Base-by-base conservation (phyloP, 164 flowering plant genomes). In the Amborella trichopoda region DNA sequence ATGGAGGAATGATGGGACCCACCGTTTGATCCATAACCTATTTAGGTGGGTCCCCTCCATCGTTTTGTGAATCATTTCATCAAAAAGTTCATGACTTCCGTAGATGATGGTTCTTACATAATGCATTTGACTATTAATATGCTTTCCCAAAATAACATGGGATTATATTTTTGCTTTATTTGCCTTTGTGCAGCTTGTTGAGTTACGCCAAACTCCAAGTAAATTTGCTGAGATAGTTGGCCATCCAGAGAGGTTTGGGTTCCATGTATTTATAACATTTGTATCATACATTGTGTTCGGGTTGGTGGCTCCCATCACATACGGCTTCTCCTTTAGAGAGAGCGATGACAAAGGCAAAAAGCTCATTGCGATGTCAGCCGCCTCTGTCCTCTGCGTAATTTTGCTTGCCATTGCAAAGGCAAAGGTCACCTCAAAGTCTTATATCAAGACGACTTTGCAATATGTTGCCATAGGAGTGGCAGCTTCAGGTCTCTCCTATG, bases 221-320 rank as follows among this genome's bases (percentile, higher is more conserved):
- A 17, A 2, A 37, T 37, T n/a, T 37, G 19, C 40, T 37, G 40
- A 37, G n/a, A 6, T 14, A 21, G 70, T 91, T 1, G 99, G 96
- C 18, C 59, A 49, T 21, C 69, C 75, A 57, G 56, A 59, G 21
- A 63, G 77, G 22, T 80, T 68, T 47, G 1, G 22, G 13, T 56
- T 66, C 27, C 95, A 91, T 55, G 68, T 67, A 19, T 23, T 52
- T 14, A 52, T 82, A 30, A 78, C 60, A 1, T 42, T 87, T 5
- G 22, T 81, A 34, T 81, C 93, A 26, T 77, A 58, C 63, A 50
- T 76, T 40, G 28, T 72, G 4, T 74, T 74, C 49, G 89, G 89
- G 34, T 42, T 70, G 28, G 26, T 75, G 26, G 72, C 89, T 18
- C 70, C 76, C 2, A 33, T 68, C 24, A 53, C 40, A 6, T 77